Base-by-base conservation (phyloP, 768 basidiomycete species). In the Suillus bovinus region DNA sequence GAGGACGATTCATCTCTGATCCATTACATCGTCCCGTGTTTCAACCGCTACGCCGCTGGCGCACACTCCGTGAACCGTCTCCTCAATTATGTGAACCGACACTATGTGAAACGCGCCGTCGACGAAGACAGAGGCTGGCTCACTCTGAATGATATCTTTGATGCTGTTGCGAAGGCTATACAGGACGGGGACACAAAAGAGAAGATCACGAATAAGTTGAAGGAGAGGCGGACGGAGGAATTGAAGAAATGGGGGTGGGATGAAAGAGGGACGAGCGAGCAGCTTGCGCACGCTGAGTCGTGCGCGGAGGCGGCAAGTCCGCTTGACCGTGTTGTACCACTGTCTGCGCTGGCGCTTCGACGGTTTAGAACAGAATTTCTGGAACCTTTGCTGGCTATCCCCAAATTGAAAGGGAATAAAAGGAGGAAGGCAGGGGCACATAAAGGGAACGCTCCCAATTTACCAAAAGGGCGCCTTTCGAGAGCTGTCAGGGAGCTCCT, bases 111-210 rank as follows among this genome's bases (percentile, higher is more conserved):
- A 70, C 86, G 89, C 31, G 88, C 87, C 50, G 79, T 88, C 17
- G 90, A 92, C 72, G 89, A 92, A 73, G 90, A 90, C 74, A 84
- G 80, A 65, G 90, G 90, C 46, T 92, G 90, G 90, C 79, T 91
- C 46, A 83, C 86, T 34, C 76, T 91, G 47, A 79, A 78, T 58
- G 89, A 91, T 70, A 81, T 88, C 17, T 73, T 90, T 63, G 83
- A 87, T 68, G 82, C 82, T 29, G 82, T 86, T 59, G 82, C 84
- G 56, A 84, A 81, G 67, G 79, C 80, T 24, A 76, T 83, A 54
- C 74, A 76, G 52, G 80, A 84, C 59, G 77, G 75, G 44, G 84
- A 84, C 66, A 81, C 83, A n/a, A 82, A 84, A 31, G 86, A 86
- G 69, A 82, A 84, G 68, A 80, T 91, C 50, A 77, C 86, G 42